Percentiles rank a stretch among this genome's conserved stretches.
These are phyloP conservation scores for Talaromyces albobiverticillius DNA, from an alignment of 2,329 filamentous ascomycete genomes.

Conservation along the genomic window DNA sequence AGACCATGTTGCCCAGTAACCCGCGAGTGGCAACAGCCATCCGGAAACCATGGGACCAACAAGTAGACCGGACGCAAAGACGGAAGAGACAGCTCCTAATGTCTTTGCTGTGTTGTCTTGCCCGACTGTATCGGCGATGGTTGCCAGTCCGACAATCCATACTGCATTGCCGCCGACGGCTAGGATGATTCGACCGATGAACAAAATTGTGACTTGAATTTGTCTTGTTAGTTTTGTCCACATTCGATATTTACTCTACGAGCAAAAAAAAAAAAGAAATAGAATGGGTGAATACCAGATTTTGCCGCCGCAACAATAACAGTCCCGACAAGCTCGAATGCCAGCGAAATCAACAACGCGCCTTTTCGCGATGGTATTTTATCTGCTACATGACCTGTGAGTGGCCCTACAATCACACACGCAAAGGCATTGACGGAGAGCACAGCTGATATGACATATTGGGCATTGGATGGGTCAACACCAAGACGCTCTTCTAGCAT, in stretches of 20 bases:
- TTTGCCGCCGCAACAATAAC: slow-evolving; percentile 23
- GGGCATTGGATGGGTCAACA: slow-evolving; percentile 22
- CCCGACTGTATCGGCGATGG: slow-evolving; percentile 26
- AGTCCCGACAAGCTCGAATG: slow-evolving; percentile 25
- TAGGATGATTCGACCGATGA: slow-evolving; percentile 29
- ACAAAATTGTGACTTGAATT: slow-evolving; percentile 21
- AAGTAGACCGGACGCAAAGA: slow-evolving; percentile 25
- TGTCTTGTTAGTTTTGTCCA: not conserved
- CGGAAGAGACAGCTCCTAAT: slow-evolving; percentile 23
- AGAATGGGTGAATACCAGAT: slow-evolving; percentile 19
- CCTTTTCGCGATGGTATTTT: slow-evolving; percentile 20
- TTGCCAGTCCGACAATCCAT: slow-evolving; percentile 33
- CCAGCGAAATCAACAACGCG: slow-evolving; percentile 25
- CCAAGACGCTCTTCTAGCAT: slow-evolving; percentile 26
- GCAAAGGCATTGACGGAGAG: slow-evolving; percentile 25
- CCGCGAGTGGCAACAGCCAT: slow-evolving; percentile 24
- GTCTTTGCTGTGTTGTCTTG: slow-evolving; percentile 25
- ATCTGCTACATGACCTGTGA: slow-evolving; percentile 25
- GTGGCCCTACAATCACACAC: slow-evolving; percentile 21
- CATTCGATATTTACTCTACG: too few species aligned
- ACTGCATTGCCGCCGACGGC: slow-evolving; percentile 25
- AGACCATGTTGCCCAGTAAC: slow-evolving; percentile 30
- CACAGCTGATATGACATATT: slow-evolving; percentile 24
- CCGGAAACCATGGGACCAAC: slow-evolving; percentile 28
- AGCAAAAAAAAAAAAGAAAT: too few species aligned